These are phyloP conservation scores for Lentinula edodes DNA, from an alignment of 768 basidiomycete genomes.

Conservation along the genomic window DNA sequence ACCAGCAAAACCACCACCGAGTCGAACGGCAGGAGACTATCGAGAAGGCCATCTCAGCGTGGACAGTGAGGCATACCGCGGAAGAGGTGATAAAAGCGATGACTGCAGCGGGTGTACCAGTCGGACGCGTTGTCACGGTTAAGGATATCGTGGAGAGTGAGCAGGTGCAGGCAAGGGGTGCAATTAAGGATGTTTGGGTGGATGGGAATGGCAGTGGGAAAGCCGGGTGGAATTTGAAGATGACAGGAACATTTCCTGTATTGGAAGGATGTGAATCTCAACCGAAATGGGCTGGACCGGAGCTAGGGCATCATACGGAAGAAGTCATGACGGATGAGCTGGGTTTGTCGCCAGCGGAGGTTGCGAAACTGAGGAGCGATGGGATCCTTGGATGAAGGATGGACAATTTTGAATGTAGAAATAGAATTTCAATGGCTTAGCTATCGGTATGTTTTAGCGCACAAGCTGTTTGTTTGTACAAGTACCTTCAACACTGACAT, in stretches of 20 bases:
- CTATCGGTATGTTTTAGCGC: no score
- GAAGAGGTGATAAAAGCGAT: conserved; percentile 50
- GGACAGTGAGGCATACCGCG: conserved; percentile 46
- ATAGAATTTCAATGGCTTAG: background rate
- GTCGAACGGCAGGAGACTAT: conserved; percentile 60
- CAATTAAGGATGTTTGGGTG: conserved; percentile 57
- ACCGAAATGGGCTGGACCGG: conserved; percentile 66
- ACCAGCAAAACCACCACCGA: conserved; percentile 55
- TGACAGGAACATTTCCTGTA: conserved; percentile 60
- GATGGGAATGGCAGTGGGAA: conserved; percentile 11
- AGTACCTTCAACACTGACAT: no score
- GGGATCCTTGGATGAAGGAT: conserved; percentile 36
- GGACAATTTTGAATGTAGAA: background rate
- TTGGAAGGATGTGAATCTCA: conserved; percentile 52
- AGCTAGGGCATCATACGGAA: conserved; percentile 57
- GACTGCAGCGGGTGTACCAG: conserved; percentile 51
- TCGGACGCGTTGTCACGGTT: conserved; percentile 58
- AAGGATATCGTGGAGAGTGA: conserved; percentile 57
- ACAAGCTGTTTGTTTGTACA: no score
- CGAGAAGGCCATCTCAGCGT: conserved; percentile 54
- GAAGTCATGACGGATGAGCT: conserved; percentile 40
- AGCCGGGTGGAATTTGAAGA: conserved; percentile 58
- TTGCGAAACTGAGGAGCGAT: conserved; percentile 31
- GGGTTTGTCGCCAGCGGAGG: conserved; percentile 29
- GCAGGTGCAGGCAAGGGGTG: conserved; percentile 49